phyloP scores from a whole-genome alignment of 75 land plant genomes.

The Sequoia sempervirens region DNA sequence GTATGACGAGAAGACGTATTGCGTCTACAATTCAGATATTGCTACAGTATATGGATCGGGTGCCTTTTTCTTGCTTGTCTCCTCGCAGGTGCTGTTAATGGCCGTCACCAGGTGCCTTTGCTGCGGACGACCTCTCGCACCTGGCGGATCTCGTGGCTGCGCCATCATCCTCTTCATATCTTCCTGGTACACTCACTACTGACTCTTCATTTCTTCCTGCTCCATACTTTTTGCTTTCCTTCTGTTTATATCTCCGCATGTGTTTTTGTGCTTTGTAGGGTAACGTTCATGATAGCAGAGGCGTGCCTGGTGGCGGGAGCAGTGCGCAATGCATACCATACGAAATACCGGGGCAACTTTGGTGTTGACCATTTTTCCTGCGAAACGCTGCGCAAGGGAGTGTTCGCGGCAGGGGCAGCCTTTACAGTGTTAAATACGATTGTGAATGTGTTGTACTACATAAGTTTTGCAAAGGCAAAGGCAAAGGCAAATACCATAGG shows the following conservation, averaged over 20 bases:
- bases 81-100: slow-evolving; percentile 27
- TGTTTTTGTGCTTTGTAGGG: slow-evolving; percentile 28
- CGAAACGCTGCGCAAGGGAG: slow-evolving; percentile 61
- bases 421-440: slow-evolving; percentile 70
- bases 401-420: slow-evolving; percentile 82
- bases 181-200: slow-evolving; percentile 21
- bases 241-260: neutral
- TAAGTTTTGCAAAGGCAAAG: slow-evolving; percentile 42
- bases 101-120: slow-evolving; percentile 43
- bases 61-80: slow-evolving; percentile 31
- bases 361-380: slow-evolving; percentile 23
- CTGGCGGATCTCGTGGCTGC: slow-evolving; percentile 34
- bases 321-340: slow-evolving; percentile 65
- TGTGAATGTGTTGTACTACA: slow-evolving; percentile 53
- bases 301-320: slow-evolving; percentile 67
- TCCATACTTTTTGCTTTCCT: neutral
- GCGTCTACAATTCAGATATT: slow-evolving; percentile 35
- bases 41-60: slow-evolving; percentile 40
- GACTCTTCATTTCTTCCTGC: too few species aligned
- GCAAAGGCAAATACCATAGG: neutral
- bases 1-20: slow-evolving; percentile 13
- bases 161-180: slow-evolving; percentile 40
- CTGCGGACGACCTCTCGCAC: slow-evolving; percentile 37
- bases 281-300: slow-evolving; percentile 64
- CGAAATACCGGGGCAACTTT: slow-evolving; percentile 36